phyloP scores from a whole-genome alignment of 2,329 filamentous ascomycete species.

The Venturia pyrina region DNA sequence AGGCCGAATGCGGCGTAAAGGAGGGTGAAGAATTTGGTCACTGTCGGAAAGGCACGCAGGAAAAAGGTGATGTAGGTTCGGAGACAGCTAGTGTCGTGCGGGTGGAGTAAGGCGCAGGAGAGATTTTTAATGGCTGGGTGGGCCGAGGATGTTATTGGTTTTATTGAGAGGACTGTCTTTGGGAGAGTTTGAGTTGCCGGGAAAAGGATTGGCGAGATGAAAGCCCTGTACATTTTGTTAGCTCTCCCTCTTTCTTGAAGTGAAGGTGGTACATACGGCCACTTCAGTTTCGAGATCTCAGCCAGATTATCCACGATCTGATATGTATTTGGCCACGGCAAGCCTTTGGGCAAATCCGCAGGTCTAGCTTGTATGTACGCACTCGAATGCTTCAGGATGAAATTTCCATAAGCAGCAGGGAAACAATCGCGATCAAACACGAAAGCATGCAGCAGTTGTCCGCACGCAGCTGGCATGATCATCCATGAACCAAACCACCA shows the following conservation, averaged over 20 bases:
- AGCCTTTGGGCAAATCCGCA: slow-evolving; percentile 51
- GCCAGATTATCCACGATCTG: slow-evolving; percentile 74
- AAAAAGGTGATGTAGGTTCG: slow-evolving; percentile 83
- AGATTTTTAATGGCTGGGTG: slow-evolving; percentile 79
- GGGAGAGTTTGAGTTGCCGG: slow-evolving; percentile 58
- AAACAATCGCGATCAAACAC: slow-evolving; percentile 44
- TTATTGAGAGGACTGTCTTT: slow-evolving; percentile 53
- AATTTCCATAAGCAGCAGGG: slow-evolving; percentile 48
- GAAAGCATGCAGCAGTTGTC: slow-evolving; percentile 41
- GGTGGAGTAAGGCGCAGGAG: slow-evolving; percentile 84
- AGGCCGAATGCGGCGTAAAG: slow-evolving; percentile 64
- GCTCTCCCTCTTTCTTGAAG: slow-evolving; percentile 10
- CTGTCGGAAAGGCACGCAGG: slow-evolving; percentile 68
- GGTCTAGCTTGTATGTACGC: slow-evolving; percentile 72
- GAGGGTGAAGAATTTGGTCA: slow-evolving; percentile 68
- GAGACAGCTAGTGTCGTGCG: slow-evolving; percentile 75
- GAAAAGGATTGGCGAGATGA: slow-evolving; percentile 78
- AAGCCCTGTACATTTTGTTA: slow-evolving; percentile 43
- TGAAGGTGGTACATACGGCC: slow-evolving; percentile 54
- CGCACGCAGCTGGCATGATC: slow-evolving; percentile 39
- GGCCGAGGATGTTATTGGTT: slow-evolving; percentile 70
- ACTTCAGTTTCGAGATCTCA: slow-evolving; percentile 69
- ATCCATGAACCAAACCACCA: slow-evolving; percentile 49
- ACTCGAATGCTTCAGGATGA: slow-evolving; percentile 61
- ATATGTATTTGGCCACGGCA: slow-evolving; percentile 65